Evolutionary conservation across 495 filamentous ascomycete genomes (phyloP), one percentile per base, ranked within the genome.

Genomic region (Chaetomidium leptoderma): DNA sequence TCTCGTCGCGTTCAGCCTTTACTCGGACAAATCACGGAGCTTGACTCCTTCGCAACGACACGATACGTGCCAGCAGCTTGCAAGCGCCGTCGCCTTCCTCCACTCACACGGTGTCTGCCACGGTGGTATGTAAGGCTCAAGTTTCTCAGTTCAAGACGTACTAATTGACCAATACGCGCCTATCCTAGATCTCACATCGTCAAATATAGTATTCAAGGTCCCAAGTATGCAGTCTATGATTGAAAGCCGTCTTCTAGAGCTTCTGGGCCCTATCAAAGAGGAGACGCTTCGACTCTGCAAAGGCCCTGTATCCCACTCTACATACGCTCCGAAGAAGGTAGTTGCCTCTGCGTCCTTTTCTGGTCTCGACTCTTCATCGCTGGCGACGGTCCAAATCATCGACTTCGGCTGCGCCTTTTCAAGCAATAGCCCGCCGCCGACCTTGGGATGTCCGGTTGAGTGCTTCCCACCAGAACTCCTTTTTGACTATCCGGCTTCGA

Each of bases 31-130:
- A 13, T 0, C 7, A 6, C 0, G 11, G 17, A 32, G 4, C 39
- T 35, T 54, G 51, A 44, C 51, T 11, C 51, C 39, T 16, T 32
- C 37, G 1, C 51, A 54, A 54, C 37, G 51, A 33, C 51, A 35
- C 11, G 2, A 6, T 23, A 44, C 17, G 6, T 32, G 51, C 39
- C 37, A 43, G 39, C 51, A 54, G 35, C 51, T 54, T 33, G 39
- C 51, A 54, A 54, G 51, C 26, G 51, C 51, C 17, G 51, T 54
- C 27, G 17, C 37, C 26, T 54, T 43, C 8, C 37, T 54, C n/a
- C 51, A 54, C 51, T 44, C 39, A 6, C 37, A 54, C 27, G 10
- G 29, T 24, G 39, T 54, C 37, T 54, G 51, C 19, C 51, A 54
- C 19, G 51, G 51, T 5, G 51, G 51, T 54, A 54, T 4, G 27